Evolutionary conservation across 139 green algal species (phyloP).

Genomic region (Chlamydomonas sp.): DNA sequence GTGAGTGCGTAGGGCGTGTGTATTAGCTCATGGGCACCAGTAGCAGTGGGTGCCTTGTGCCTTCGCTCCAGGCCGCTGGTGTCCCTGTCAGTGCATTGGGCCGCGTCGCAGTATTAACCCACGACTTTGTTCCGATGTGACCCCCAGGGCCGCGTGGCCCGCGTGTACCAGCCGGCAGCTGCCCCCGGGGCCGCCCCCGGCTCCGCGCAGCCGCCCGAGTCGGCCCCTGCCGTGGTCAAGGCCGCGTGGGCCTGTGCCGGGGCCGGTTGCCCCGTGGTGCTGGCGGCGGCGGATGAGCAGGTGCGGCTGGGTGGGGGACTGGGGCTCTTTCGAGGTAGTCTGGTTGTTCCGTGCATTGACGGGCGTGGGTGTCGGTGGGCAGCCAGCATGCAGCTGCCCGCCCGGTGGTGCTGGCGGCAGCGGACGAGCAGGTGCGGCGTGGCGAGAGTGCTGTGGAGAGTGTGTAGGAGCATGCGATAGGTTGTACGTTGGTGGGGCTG

Average conservation of each 20-base stretch:
- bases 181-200: not conserved
- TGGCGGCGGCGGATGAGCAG: not conserved
- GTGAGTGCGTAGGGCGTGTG: not conserved
- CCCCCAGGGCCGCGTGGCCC: constrained; percentile 10
- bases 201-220: not conserved
- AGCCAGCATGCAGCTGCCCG: too few species aligned
- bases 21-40: not conserved
- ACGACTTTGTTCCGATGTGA: too few species aligned
- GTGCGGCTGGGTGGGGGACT: not conserved
- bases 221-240: not conserved
- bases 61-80: too few species aligned
- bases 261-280: not conserved
- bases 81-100: too few species aligned
- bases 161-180: constrained; percentile 25
- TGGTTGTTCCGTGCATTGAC: too few species aligned
- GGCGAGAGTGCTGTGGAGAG: not conserved
- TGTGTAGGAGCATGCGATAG: not conserved
- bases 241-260: not conserved
- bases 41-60: too few species aligned
- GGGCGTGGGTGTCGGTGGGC: too few species aligned
- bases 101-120: too few species aligned
- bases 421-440: not conserved
- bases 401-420: constrained; percentile 15
- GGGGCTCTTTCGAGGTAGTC: too few species aligned
- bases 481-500: too few species aligned